Conservation (phyloP, 352 stramenopile species). For the Phytopythium mirpurense region DNA sequence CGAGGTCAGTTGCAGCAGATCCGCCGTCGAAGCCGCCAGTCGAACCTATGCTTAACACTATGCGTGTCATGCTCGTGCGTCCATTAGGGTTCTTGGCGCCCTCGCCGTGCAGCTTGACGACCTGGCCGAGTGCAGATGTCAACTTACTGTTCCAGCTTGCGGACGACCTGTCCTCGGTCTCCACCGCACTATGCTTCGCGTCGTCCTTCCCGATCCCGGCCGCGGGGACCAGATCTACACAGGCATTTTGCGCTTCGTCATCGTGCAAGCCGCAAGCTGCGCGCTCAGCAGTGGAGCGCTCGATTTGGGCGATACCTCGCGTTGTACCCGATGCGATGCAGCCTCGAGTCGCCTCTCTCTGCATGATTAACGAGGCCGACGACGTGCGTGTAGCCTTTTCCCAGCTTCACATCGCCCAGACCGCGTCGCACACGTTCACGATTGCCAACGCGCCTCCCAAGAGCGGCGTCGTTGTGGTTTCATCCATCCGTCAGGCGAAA, state of each 20-base stretch:
- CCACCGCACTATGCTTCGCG: constrained; percentile 20
- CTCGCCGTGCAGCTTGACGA: constrained; percentile 25
- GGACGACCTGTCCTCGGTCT: constrained; percentile 2
- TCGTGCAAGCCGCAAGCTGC: not conserved
- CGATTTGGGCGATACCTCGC: constrained; percentile 11
- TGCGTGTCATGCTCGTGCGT: not conserved
- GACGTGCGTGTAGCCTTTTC: not conserved
- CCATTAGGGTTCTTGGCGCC: constrained; percentile 35
- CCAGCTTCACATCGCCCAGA: not conserved
- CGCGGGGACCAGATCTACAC: not conserved
- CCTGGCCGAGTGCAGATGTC: constrained; percentile 16
- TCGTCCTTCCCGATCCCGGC: constrained; percentile 26
- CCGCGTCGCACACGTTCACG: not conserved
- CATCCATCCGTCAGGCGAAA: not conserved
- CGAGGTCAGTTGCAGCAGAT: constrained; percentile 7
- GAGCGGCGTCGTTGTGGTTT: not conserved
- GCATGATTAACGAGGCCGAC: not conserved
- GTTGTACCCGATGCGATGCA: constrained; percentile 9
- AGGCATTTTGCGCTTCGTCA: not conserved
- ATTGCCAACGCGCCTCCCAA: not conserved
- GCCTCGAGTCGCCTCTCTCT: not conserved
- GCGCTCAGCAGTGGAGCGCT: not conserved
- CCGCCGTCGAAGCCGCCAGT: no score
- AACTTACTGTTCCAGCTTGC: constrained; percentile 9
- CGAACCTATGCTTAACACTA: not conserved